These are phyloP conservation scores for Cladosporium sp. DNA, from an alignment of 2,329 filamentous ascomycete genomes.

Conservation along the genomic window DNA sequence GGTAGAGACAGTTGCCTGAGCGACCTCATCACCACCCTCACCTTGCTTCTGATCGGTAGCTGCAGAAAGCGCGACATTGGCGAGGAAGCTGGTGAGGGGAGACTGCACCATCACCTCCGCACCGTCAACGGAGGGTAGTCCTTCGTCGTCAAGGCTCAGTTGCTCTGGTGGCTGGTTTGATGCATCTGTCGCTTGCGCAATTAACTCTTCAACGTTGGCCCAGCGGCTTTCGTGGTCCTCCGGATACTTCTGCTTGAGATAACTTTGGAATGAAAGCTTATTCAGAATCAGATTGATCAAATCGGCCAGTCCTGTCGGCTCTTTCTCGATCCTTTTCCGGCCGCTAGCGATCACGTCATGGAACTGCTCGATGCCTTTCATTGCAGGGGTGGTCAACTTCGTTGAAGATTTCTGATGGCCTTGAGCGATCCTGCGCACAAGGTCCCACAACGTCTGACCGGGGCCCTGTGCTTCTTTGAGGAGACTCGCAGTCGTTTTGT, in stretches of 20 bases:
- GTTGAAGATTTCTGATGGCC: conserved; percentile 46
- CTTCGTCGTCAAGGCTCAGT: conserved; percentile 38
- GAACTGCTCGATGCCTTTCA: conserved; percentile 53
- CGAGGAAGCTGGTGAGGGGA: conserved; percentile 71
- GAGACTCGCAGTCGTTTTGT: conserved; percentile 66
- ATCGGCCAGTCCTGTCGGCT: conserved; percentile 35
- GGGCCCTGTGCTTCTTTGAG: conserved; percentile 68
- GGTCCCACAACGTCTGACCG: conserved; percentile 65
- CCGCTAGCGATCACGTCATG: conserved; percentile 55
- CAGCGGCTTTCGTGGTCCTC: conserved; percentile 74
- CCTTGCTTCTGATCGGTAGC: conserved; percentile 63
- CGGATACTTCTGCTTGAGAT: conserved; percentile 62
- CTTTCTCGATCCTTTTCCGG: conserved; percentile 48
- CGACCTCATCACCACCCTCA: conserved; percentile 47
- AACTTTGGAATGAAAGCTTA: conserved; percentile 67
- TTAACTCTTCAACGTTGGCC: conserved; percentile 86
- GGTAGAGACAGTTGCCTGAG: conserved; percentile 80
- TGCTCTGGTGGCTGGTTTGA: conserved; percentile 19
- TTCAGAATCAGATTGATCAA: conserved; percentile 54
- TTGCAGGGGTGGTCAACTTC: conserved; percentile 49
- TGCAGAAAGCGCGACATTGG: conserved; percentile 80
- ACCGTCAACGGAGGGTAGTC: conserved; percentile 62
- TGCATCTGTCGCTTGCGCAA: conserved; percentile 71
- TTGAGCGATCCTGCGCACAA: conserved; percentile 57
- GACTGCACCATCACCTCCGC: conserved; percentile 51